These are phyloP conservation scores for Meyerozyma carpophila DNA, from an alignment of 1,139 yeast species.

Conservation along the genomic window DNA sequence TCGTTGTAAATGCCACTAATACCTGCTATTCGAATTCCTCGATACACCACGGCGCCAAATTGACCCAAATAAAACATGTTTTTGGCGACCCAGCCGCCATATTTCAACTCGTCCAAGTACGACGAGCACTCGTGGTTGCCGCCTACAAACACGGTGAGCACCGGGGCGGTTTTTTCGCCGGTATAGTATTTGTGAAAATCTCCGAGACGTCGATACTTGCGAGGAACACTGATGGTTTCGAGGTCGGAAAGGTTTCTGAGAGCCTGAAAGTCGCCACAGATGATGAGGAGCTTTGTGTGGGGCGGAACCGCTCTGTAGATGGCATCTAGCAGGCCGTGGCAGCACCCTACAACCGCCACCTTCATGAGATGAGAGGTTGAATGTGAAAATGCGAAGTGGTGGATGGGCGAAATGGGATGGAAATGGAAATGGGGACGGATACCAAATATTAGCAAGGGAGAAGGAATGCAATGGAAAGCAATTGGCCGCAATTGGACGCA, in stretches of 20 bases:
- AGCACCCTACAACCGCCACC: slow-evolving; percentile 89
- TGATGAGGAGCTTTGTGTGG: slow-evolving; percentile 58
- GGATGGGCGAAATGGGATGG: background rate
- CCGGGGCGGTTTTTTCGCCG: slow-evolving; percentile 62
- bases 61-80: slow-evolving; percentile 87
- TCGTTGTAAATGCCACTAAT: slow-evolving; percentile 77
- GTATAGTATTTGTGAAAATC: slow-evolving; percentile 73
- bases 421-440: background rate
- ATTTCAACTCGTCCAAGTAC: slow-evolving; percentile 64
- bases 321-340: slow-evolving; percentile 74
- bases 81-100: slow-evolving; percentile 95
- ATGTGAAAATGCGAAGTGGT: background rate
- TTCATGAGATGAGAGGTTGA: slow-evolving; percentile 4
- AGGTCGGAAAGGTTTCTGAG: slow-evolving; percentile 61
- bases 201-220: slow-evolving; percentile 55
- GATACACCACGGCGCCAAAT: slow-evolving; percentile 66
- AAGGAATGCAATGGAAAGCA: background rate
- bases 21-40: slow-evolving; percentile 75
- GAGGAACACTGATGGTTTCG: slow-evolving; percentile 58
- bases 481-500: no score
- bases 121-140: slow-evolving; percentile 94
- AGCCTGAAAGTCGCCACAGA: slow-evolving; percentile 87
- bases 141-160: slow-evolving; percentile 78
- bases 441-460: background rate
- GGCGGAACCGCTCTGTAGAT: slow-evolving; percentile 43